A percentile compares a stretch with the other conserved stretches of the same genome.
Evolutionary conservation across 768 basidiomycete genomes (phyloP).

Genomic region (Pleurotus salmoneostramineus): DNA sequence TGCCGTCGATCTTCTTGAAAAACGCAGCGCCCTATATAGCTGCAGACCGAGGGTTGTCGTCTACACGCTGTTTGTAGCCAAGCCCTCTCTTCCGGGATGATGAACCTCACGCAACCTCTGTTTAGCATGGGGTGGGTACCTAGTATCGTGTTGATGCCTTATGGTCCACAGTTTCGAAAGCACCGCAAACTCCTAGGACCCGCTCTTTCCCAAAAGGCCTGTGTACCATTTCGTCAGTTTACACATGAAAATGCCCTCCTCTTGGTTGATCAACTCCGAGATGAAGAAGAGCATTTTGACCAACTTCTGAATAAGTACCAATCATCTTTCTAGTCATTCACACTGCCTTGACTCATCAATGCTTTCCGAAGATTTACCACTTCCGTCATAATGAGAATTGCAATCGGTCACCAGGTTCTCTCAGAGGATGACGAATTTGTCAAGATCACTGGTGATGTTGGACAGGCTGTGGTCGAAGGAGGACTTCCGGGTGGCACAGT

Average conservation of each 20-base stretch:
- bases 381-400: slow-evolving; percentile 16
- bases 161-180: slow-evolving; percentile 17
- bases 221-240: slow-evolving; percentile 6
- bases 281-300: not conserved
- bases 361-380: slow-evolving; percentile 16
- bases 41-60: slow-evolving; percentile 14
- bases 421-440: slow-evolving; percentile 18
- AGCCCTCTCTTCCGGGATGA: not conserved
- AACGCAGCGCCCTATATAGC: slow-evolving; percentile 32
- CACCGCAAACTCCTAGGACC: slow-evolving; percentile 18
- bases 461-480: slow-evolving; percentile 7
- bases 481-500: slow-evolving; percentile 15
- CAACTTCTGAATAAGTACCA: no score
- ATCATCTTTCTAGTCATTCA: no score
- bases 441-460: slow-evolving; percentile 1
- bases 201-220: slow-evolving; percentile 16
- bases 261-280: not conserved
- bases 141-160: slow-evolving; percentile 12
- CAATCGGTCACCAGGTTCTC: slow-evolving; percentile 18
- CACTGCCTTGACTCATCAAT: no score
- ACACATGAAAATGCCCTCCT: not conserved
- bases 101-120: not conserved
- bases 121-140: slow-evolving; percentile 4
- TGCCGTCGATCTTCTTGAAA: slow-evolving; percentile 37
- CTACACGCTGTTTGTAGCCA: not conserved